Evolutionary conservation across 768 basidiomycete genomes (phyloP), one percentile per base, ranked within the genome.

Genomic region (Podaxis mareebaensis): DNA sequence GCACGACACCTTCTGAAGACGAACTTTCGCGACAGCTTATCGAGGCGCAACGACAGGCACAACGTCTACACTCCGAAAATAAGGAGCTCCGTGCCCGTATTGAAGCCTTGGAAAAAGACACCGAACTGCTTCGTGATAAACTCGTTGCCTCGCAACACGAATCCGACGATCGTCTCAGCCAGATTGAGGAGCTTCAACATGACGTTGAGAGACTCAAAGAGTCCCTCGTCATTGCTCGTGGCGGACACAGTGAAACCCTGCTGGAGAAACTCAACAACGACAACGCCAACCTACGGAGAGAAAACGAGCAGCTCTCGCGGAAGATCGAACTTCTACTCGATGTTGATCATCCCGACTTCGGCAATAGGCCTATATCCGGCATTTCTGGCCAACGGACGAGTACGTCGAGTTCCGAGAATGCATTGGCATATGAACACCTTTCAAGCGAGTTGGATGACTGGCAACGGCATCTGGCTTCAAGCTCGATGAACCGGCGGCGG

Each of bases 311-410:
- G 68, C 83, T 95, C 49, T 89, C 90, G n/a, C 92, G 93, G 73
- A 95, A 94, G 82, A 94, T 96, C 68, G 91, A 88, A 61, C 82
- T 96, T 53, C 81, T 96, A 15, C 84, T 96, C 58, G 93, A 95
- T 69, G 93, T 92, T 49, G 92, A 94, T 69, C 90, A 91, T 67
- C 85, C 90, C 22, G 78, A 84, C 3, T 93, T 89, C 33, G 79
- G 80, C 53, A 83, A 81, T 20, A 75, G 83, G 63, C 89, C 88
- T 26, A 76, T 88, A 65, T 92, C 90, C 8, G 83, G 83, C 39
- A 76, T 82, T 12, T 79, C 78, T 48, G 82, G 79, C 62, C 84
- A 84, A 36, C 85, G 87, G 48, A 79, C 82, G 53, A 94, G 92
- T 70, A 86, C 85, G 63, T 90, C 92, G 36, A 93, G 92, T 76